A percentile compares a stretch with the other conserved stretches of the same genome.
phyloP scores from a whole-genome alignment of 2,329 filamentous ascomycete genomes.

The Rasamsonia emersonii region DNA sequence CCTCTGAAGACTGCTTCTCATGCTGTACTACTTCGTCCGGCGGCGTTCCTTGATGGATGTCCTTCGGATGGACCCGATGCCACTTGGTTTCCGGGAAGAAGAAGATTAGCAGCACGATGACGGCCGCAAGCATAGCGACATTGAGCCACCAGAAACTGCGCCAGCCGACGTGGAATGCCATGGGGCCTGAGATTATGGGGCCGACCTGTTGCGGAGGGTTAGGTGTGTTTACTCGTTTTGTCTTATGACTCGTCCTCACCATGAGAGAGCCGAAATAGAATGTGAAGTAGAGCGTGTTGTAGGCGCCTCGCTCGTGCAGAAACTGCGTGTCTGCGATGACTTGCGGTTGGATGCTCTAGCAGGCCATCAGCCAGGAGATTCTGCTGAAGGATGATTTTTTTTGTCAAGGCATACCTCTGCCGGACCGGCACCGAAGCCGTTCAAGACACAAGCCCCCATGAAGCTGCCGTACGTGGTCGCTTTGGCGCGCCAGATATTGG shows the following conservation, averaged over 20 bases:
- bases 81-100: constrained; percentile 58
- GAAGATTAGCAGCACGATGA: constrained; percentile 46
- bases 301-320: constrained; percentile 55
- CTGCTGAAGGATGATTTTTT: no score
- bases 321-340: constrained; percentile 60
- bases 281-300: constrained; percentile 54
- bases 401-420: constrained; percentile 44
- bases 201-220: constrained; percentile 32
- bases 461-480: constrained; percentile 53
- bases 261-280: constrained; percentile 56
- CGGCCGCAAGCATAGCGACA: constrained; percentile 44
- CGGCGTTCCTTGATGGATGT: constrained; percentile 8
- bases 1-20: constrained; percentile 11
- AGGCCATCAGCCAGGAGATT: not conserved
- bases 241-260: constrained; percentile 28
- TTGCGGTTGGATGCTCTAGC: constrained; percentile 48
- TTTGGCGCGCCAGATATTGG: constrained; percentile 50
- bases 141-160: constrained; percentile 61
- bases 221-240: constrained; percentile 2
- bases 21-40: constrained; percentile 8
- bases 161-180: constrained; percentile 52
- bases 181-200: constrained; percentile 52
- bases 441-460: constrained; percentile 55
- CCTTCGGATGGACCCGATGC: constrained; percentile 35
- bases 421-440: constrained; percentile 55